phyloP scores from a whole-genome alignment of 768 basidiomycete species.

The Udeniomyces megalosporus region DNA sequence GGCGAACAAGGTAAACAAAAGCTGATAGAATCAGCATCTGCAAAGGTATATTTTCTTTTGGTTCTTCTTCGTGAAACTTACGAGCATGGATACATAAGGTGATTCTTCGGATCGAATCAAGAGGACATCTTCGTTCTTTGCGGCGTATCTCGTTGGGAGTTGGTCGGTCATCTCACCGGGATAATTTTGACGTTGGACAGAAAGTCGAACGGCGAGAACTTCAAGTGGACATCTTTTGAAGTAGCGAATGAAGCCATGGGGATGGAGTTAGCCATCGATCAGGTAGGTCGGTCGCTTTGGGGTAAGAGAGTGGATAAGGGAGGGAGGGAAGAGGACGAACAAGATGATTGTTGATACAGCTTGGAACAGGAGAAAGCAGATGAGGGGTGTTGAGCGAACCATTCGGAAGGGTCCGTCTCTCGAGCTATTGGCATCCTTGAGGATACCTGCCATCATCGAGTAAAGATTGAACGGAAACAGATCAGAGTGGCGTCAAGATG shows the following conservation, averaged over 20 bases:
- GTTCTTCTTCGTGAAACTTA: too few species aligned
- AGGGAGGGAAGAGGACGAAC: not conserved
- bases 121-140: conserved; percentile 10
- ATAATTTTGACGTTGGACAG: conserved; percentile 8
- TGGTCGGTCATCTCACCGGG: not conserved
- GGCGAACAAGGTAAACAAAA: too few species aligned
- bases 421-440: not conserved
- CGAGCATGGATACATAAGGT: not conserved
- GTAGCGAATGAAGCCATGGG: not conserved
- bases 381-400: not conserved
- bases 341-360: conserved; percentile 4
- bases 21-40: too few species aligned
- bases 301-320: not conserved
- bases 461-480: too few species aligned
- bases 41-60: too few species aligned
- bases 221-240: conserved; percentile 12
- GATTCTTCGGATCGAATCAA: conserved; percentile 2
- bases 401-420: conserved; percentile 2
- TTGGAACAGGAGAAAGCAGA: conserved; percentile 7
- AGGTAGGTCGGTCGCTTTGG: not conserved
- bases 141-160: conserved; percentile 2
- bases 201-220: conserved; percentile 8
- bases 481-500: too few species aligned
- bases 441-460: not conserved
- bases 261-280: too few species aligned